A percentile compares a stretch with the other conserved stretches of the same genome.
Evolutionary conservation across 2,329 filamentous ascomycete species (phyloP).

Genomic region (Clonostachys byssicola): DNA sequence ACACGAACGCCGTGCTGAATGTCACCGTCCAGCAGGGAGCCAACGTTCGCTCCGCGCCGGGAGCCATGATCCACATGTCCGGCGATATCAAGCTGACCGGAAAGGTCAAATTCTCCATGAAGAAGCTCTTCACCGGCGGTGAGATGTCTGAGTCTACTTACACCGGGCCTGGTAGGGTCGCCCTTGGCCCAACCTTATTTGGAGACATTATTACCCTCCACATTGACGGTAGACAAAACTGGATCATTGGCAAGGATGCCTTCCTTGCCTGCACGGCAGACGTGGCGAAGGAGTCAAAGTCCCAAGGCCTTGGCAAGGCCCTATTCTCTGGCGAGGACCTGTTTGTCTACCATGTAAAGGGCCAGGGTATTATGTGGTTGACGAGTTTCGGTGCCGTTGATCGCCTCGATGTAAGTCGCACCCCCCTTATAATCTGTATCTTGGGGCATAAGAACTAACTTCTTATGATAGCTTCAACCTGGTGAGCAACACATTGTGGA

Average conservation of each 20-base stretch:
- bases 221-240: slow-evolving; percentile 6
- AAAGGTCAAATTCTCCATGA: slow-evolving; percentile 11
- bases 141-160: slow-evolving; percentile 10
- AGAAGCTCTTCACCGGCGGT: slow-evolving; percentile 10
- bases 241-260: slow-evolving; percentile 10
- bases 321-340: slow-evolving; percentile 12
- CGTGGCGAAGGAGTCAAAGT: slow-evolving; percentile 8
- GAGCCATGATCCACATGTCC: slow-evolving; percentile 13
- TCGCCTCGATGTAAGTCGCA: slow-evolving; percentile 9
- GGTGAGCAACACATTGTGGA: slow-evolving; percentile 37
- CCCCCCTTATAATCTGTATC: not conserved
- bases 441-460: slow-evolving; percentile 60
- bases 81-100: slow-evolving; percentile 8
- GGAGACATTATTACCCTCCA: slow-evolving; percentile 11
- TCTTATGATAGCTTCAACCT: slow-evolving; percentile 11
- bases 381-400: slow-evolving; percentile 12
- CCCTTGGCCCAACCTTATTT: slow-evolving; percentile 9
- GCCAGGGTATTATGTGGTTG: slow-evolving; percentile 11
- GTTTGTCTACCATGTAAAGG: slow-evolving; percentile 8
- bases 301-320: slow-evolving; percentile 10
- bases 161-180: slow-evolving; percentile 6
- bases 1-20: slow-evolving; percentile 10
- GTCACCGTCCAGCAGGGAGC: slow-evolving; percentile 8
- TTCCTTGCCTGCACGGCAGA: slow-evolving; percentile 11
- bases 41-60: slow-evolving; percentile 5